Evolutionary conservation across 192 early-diverging fungal species (phyloP).

Genomic region (Backusella sp.): DNA sequence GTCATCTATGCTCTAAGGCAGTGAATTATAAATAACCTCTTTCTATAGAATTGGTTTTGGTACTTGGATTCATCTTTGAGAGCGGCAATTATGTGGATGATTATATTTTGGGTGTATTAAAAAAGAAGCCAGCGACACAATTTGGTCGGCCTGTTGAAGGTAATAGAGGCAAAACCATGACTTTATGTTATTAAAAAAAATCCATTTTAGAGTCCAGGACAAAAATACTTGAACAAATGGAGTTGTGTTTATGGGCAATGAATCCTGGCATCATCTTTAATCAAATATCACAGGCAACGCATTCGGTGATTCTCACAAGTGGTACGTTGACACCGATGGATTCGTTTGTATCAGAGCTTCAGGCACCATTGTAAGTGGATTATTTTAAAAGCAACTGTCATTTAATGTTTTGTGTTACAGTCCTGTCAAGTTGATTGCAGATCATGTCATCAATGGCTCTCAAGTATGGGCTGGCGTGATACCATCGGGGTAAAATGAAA

Average conservation of each 20-base stretch:
- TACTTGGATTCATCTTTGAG: slow-evolving; percentile 28
- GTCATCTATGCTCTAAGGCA: too few species aligned
- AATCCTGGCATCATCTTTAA: slow-evolving; percentile 45
- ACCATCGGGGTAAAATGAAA: slow-evolving; percentile 31
- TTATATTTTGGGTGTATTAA: slow-evolving; percentile 18
- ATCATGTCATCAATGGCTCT: slow-evolving; percentile 62
- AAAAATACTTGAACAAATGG: background rate
- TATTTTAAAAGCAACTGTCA: too few species aligned
- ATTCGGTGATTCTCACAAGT: slow-evolving; percentile 59
- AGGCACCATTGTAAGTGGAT: slow-evolving; percentile 40
- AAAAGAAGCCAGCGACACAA: background rate
- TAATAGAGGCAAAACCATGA: background rate
- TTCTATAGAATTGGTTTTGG: slow-evolving; percentile 15
- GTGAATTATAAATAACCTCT: background rate
- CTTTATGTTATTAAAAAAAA: slow-evolving; percentile 12
- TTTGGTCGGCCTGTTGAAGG: background rate
- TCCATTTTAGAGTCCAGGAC: background rate
- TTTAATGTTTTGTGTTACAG: slow-evolving; percentile 1
- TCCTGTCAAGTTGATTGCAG: slow-evolving; percentile 50
- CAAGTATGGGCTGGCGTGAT: slow-evolving; percentile 62
- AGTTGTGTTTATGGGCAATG: slow-evolving; percentile 32
- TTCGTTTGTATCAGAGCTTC: slow-evolving; percentile 57
- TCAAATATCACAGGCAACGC: slow-evolving; percentile 37
- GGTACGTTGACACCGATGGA: slow-evolving; percentile 63
- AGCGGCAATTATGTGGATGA: slow-evolving; percentile 11